Percentiles rank a stretch among this genome's conserved stretches.
phyloP scores from a whole-genome alignment of 2,329 filamentous ascomycete genomes.

The Venturia carpophila region DNA sequence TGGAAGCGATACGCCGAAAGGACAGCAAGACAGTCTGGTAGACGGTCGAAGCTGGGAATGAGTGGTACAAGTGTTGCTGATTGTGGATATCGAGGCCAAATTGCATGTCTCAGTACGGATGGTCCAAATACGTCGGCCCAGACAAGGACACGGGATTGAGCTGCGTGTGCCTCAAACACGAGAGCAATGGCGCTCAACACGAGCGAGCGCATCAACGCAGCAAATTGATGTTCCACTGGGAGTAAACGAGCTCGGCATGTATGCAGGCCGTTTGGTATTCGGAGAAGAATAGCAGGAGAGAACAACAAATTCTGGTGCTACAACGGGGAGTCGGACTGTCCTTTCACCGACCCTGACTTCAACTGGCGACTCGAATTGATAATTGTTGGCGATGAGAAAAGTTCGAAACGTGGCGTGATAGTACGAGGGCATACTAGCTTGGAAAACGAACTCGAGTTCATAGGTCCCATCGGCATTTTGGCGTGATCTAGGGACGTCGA shows the following conservation, averaged over 20 bases:
- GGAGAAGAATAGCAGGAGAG: conserved; percentile 4
- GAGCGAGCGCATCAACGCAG: not conserved
- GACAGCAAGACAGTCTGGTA: no score
- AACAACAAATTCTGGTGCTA: not conserved
- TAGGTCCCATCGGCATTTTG: not conserved
- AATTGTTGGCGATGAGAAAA: conserved; percentile 10
- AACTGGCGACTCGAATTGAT: not conserved
- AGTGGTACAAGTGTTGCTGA: no score
- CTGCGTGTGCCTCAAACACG: not conserved
- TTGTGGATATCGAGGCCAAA: no score
- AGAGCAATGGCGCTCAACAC: not conserved
- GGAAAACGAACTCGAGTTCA: conserved; percentile 9
- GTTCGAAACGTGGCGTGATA: conserved; percentile 7
- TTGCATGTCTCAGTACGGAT: no score
- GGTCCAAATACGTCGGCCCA: not conserved
- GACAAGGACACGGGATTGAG: not conserved
- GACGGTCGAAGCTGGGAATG: no score
- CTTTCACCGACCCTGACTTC: not conserved
- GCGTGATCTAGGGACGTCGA: not conserved
- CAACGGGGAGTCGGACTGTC: not conserved
- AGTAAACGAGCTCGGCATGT: not conserved
- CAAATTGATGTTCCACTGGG: not conserved
- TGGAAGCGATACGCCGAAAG: no score
- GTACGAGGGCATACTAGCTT: conserved; percentile 14
- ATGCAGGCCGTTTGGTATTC: not conserved